Evolutionary conservation across 1,139 yeast genomes (phyloP).

Genomic region (Candida sp.): DNA sequence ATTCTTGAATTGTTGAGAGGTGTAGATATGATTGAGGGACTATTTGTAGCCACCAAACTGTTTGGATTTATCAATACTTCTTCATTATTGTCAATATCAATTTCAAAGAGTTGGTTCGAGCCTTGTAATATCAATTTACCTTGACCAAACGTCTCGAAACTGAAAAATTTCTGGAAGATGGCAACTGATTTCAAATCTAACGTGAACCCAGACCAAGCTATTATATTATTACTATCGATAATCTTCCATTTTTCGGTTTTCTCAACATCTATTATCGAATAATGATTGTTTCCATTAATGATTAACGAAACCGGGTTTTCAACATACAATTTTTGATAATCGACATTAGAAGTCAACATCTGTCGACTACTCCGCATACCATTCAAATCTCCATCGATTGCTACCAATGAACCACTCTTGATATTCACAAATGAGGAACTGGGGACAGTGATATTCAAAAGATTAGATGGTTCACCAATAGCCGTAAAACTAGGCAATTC

Average conservation of each 20-base stretch:
- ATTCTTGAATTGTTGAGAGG: background rate
- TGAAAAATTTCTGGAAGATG: conserved; percentile 15
- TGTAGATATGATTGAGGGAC: background rate
- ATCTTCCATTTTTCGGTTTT: conserved; percentile 30
- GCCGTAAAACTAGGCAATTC: conserved; percentile 34
- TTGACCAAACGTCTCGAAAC: conserved; percentile 25
- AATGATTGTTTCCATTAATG: conserved; percentile 26
- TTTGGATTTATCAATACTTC: conserved; percentile 30
- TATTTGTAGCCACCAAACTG: conserved; percentile 31
- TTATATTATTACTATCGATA: conserved; percentile 23
- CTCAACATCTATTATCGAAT: conserved; percentile 20
- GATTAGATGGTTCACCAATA: conserved; percentile 25
- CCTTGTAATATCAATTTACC: conserved; percentile 38
- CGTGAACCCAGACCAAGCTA: conserved; percentile 47
- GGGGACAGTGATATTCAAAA: conserved; percentile 35
- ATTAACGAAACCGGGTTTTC: conserved; percentile 24
- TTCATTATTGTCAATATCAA: conserved; percentile 28
- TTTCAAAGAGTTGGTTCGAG: conserved; percentile 28
- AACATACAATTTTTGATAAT: conserved; percentile 24
- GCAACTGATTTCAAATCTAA: conserved; percentile 17
- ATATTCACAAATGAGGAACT: conserved; percentile 29
- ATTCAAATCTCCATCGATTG: conserved; percentile 30
- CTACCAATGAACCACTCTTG: conserved; percentile 26
- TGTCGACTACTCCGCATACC: conserved; percentile 12
- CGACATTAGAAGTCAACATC: conserved; percentile 12